phyloP scores from a whole-genome alignment of 2,329 filamentous ascomycete species.

The Anthostomella pinea region DNA sequence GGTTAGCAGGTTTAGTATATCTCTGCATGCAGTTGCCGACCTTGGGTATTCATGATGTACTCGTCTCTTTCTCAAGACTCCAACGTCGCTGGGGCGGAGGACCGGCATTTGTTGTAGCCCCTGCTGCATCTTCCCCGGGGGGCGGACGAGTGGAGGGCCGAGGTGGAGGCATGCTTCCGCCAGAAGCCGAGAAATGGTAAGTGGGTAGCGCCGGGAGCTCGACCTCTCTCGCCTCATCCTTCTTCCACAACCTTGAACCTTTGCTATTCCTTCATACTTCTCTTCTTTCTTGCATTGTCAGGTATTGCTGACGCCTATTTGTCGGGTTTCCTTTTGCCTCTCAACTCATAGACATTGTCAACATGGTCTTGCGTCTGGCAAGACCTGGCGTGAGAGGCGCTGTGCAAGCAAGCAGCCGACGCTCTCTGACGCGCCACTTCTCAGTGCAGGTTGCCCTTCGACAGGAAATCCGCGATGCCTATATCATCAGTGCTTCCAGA shows the following conservation, averaged over 20 bases:
- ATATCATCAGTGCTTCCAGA: slow-evolving; percentile 85
- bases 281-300: neutral
- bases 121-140: too few species aligned
- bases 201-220: slow-evolving; percentile 9
- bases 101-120: neutral
- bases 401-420: slow-evolving; percentile 16
- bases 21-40: too few species aligned
- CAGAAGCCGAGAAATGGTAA: slow-evolving; percentile 23
- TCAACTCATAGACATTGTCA: slow-evolving; percentile 2
- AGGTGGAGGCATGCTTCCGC: slow-evolving; percentile 12
- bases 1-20: too few species aligned
- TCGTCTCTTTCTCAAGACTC: too few species aligned
- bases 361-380: slow-evolving; percentile 25
- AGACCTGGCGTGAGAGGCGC: slow-evolving; percentile 22
- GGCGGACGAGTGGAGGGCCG: too few species aligned
- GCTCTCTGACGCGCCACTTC: slow-evolving; percentile 41
- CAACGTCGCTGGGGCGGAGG: slow-evolving; percentile 1
- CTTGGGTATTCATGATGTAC: too few species aligned
- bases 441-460: slow-evolving; percentile 42
- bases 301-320: neutral
- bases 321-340: neutral
- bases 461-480: slow-evolving; percentile 81
- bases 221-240: neutral
- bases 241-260: neutral
- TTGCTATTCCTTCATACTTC: neutral